Conservation (phyloP, 2,329 filamentous ascomycete genomes). For the Colletotrichum chrysophilum region DNA sequence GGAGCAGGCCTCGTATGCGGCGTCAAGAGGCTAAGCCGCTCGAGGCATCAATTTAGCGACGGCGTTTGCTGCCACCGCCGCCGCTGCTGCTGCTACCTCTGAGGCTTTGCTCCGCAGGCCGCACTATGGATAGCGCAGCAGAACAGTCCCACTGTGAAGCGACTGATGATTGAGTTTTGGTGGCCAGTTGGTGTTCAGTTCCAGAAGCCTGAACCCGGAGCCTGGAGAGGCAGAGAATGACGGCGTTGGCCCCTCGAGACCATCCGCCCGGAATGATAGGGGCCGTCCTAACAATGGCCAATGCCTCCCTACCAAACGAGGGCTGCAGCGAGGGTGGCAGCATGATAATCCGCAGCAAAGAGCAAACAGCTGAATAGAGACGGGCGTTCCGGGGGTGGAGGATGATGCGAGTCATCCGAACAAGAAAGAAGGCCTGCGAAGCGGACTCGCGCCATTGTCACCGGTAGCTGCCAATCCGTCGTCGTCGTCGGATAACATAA, state of each 20-base stretch:
- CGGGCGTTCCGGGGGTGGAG: background rate
- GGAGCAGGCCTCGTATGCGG: background rate
- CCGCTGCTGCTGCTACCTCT: background rate
- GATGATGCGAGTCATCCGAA: constrained; percentile 14
- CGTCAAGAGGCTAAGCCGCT: background rate
- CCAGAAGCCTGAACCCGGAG: background rate
- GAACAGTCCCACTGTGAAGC: background rate
- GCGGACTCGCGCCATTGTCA: background rate
- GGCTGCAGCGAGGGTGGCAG: background rate
- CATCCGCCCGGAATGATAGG: background rate
- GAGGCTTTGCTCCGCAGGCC: background rate
- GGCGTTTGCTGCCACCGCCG: background rate
- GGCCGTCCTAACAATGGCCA: background rate
- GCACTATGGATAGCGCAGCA: background rate
- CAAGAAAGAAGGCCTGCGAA: background rate
- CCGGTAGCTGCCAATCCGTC: background rate
- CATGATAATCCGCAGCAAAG: background rate
- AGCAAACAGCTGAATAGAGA: background rate
- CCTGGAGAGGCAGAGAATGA: background rate
- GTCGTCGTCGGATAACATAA: background rate
- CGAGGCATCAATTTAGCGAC: background rate
- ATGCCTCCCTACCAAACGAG: background rate
- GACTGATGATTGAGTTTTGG: background rate
- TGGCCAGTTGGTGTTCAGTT: background rate
- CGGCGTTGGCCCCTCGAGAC: background rate